Evolutionary conservation across 495 filamentous ascomycete genomes (phyloP), one percentile per base, ranked within the genome.

Genomic region (Aspergillus heteromorphus): DNA sequence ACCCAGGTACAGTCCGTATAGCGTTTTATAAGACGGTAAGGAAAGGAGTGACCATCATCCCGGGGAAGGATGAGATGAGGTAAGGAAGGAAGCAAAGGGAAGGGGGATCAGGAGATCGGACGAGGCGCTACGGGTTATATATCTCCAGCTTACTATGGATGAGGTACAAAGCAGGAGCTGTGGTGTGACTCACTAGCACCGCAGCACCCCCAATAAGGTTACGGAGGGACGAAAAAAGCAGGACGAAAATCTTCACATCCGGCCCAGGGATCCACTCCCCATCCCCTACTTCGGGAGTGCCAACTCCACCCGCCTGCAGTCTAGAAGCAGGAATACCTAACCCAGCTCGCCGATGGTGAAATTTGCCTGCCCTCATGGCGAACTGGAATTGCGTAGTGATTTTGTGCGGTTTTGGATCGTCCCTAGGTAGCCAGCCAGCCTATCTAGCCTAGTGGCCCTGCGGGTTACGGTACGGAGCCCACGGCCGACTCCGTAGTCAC

Each of bases 11-110:
- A 25, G 23, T 27, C 43, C 21, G 43, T 16, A 47, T 29, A 47
- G 43, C 23, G 23, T 47, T 47, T 29, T 29, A 60, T 60, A 62
- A 58, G 34, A 49, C 47, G 45, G 48, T 43, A 61, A 56, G 43
- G 65, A 72, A 62, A 49, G 67, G 68, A 71, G 65, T 65, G 73
- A 75, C 73, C 73, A 68, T 73, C 73, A 75, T 65, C 73, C 69
- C 61, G 63, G 55, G 47, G 58, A 58, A 74, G 70, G 72, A 70
- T 59, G 70, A 75, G 72, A 73, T 73, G 65, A 70, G 65, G 69
- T 67, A 57, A 52, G 55, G 60, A 51, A 60, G 51, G 48, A 61
- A 60, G 25, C 40, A 56, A 58, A n/a, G 30, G 36, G 45, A 53
- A 41, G 43, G 20, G 51, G 20, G 51, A 65, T 31, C 38, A 49